Evolutionary conservation across 768 basidiomycete genomes (phyloP).

Genomic region (Boletus barrowsii): DNA sequence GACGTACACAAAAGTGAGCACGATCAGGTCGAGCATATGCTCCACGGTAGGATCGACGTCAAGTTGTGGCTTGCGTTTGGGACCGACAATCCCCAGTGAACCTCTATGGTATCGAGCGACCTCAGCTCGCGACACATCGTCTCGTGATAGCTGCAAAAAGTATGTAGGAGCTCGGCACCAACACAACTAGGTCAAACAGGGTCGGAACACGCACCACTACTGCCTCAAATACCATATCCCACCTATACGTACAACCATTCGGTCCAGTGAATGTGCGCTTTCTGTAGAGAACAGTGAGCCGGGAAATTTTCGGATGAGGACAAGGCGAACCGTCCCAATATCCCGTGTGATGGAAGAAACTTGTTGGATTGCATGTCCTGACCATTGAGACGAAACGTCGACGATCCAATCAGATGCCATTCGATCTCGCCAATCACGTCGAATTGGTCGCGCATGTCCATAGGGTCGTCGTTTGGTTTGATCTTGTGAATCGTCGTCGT

Average conservation of each 20-base stretch:
- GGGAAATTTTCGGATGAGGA: background rate
- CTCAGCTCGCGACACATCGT: conserved; percentile 12
- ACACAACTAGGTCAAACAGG: background rate
- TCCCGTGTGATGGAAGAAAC: conserved; percentile 24
- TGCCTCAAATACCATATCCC: conserved; percentile 21
- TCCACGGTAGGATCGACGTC: conserved; percentile 17
- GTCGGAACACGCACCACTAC: conserved; percentile 16
- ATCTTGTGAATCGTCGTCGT: conserved; percentile 28
- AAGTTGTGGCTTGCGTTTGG: conserved; percentile 16
- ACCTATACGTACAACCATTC: conserved; percentile 34
- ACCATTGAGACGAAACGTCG: conserved; percentile 30
- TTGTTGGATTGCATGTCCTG: conserved; percentile 22
- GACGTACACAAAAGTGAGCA: conserved; percentile 33
- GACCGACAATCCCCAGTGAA: conserved; percentile 19
- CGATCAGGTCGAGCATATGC: conserved; percentile 26
- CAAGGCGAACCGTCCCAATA: conserved; percentile 21
- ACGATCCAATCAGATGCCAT: conserved; percentile 30
- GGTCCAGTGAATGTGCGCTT: conserved; percentile 33
- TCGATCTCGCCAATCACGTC: conserved; percentile 34
- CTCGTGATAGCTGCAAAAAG: conserved; percentile 15
- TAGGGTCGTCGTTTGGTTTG: conserved; percentile 17
- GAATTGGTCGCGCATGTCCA: conserved; percentile 30
- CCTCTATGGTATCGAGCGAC: conserved; percentile 22
- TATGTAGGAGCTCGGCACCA: background rate
- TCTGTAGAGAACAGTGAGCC: background rate